Evolutionary conservation across 2,329 filamentous ascomycete species (phyloP).

Genomic region (Ustulina deusta): DNA sequence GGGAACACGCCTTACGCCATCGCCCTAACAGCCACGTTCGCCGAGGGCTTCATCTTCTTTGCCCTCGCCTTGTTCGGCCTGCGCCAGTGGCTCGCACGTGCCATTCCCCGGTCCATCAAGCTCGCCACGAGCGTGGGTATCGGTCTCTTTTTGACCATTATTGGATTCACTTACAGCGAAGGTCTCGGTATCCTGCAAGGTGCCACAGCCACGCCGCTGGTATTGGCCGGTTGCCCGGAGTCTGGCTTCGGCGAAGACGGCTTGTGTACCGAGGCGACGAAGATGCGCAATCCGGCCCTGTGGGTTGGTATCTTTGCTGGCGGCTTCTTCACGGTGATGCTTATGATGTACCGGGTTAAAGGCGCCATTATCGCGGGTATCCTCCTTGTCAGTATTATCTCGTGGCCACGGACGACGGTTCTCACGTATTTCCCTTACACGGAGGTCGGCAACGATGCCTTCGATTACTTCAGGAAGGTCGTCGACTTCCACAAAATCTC

Average conservation of each 20-base stretch:
- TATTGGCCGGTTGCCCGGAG: constrained; percentile 77
- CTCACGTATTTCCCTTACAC: constrained; percentile 87
- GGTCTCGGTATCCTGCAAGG: constrained; percentile 85
- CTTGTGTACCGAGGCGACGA: constrained; percentile 70
- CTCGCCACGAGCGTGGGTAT: constrained; percentile 88
- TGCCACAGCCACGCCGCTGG: constrained; percentile 73
- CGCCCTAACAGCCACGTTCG: constrained; percentile 87
- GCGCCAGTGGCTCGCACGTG: constrained; percentile 87
- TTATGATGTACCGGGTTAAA: constrained; percentile 89
- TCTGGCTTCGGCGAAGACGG: constrained; percentile 59
- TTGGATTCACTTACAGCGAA: constrained; percentile 81
- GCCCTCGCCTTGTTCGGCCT: constrained; percentile 82
- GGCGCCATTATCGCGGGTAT: constrained; percentile 88
- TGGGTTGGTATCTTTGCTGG: constrained; percentile 93
- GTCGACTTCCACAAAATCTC: constrained; percentile 85
- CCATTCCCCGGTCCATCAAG: constrained; percentile 87
- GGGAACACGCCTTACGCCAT: constrained; percentile 79
- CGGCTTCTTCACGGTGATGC: constrained; percentile 79
- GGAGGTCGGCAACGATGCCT: constrained; percentile 73
- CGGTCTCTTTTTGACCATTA: constrained; percentile 82
- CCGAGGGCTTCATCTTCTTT: constrained; percentile 89
- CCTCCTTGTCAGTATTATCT: constrained; percentile 85
- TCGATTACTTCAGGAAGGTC: constrained; percentile 90
- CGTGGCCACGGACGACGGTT: constrained; percentile 81
- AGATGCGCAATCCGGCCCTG: constrained; percentile 86